phyloP scores from a whole-genome alignment of 129 eudicot species.

The Gnaphalium uliginosum region DNA sequence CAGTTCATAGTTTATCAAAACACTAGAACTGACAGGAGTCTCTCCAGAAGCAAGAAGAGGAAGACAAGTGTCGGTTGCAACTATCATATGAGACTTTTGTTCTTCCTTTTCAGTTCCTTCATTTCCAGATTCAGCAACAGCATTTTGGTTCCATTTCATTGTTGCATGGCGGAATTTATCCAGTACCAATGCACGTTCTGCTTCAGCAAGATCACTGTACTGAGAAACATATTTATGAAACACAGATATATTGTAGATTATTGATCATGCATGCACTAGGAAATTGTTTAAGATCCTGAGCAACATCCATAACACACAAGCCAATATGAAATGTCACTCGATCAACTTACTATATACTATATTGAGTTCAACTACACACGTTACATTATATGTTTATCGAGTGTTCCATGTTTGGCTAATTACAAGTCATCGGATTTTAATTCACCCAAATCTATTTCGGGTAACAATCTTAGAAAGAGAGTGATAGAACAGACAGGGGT shows the following conservation, averaged over 20 bases:
- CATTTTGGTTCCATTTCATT: conserved; percentile 59
- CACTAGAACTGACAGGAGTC: conserved; percentile 64
- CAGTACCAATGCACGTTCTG: conserved; percentile 56
- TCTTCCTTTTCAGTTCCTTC: conserved; percentile 51
- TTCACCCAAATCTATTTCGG: no score
- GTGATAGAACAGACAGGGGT: no score
- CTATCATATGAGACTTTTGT: conserved; percentile 69
- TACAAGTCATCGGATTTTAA: no score
- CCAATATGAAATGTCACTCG: neutral
- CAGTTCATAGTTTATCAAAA: conserved; percentile 80
- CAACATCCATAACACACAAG: no score
- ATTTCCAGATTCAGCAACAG: conserved; percentile 39
- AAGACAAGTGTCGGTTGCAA: conserved; percentile 86
- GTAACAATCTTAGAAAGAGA: no score
- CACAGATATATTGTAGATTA: neutral
- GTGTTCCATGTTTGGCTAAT: neutral
- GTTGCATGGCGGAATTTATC: conserved; percentile 68
- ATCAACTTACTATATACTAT: no score
- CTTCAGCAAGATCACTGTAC: conserved; percentile 90
- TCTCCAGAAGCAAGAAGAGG: conserved; percentile 81
- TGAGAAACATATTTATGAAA: conserved; percentile 32
- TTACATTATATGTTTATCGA: no score
- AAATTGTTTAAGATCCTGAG: no score
- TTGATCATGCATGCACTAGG: neutral
- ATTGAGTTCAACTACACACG: no score